phyloP scores from a whole-genome alignment of 2,329 filamentous ascomycete genomes.

The Ilyonectria robusta region DNA sequence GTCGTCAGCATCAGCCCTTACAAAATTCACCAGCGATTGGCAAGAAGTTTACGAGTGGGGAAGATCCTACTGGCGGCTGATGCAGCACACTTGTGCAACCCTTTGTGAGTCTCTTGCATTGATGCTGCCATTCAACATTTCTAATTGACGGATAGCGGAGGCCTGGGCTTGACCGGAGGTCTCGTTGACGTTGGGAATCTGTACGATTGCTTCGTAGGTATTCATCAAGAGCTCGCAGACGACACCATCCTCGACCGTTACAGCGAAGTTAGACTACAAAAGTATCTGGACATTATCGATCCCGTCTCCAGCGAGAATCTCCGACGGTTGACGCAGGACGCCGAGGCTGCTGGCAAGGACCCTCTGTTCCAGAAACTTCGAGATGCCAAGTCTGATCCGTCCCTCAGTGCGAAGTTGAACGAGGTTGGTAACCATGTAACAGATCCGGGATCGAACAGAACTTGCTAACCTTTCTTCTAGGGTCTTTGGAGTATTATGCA shows the following conservation, averaged over 20 bases:
- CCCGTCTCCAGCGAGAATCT: background rate
- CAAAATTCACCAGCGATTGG: conserved; percentile 7
- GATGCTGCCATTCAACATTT: background rate
- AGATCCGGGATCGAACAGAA: too few species aligned
- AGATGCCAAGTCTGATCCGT: too few species aligned
- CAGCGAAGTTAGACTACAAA: background rate
- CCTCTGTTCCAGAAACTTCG: too few species aligned
- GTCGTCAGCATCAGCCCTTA: conserved; percentile 5
- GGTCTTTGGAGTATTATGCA: too few species aligned
- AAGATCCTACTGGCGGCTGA: conserved; percentile 1
- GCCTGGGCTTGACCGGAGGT: background rate
- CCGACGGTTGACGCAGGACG: background rate
- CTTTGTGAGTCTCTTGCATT: background rate
- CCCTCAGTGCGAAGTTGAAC: too few species aligned
- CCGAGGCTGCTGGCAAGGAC: too few species aligned
- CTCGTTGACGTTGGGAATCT: background rate
- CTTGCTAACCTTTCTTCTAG: too few species aligned
- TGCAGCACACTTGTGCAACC: conserved; percentile 5
- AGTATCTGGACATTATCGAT: conserved; percentile 1
- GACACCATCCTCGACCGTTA: background rate
- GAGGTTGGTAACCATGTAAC: too few species aligned
- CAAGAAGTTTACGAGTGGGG: background rate
- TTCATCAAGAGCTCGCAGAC: background rate
- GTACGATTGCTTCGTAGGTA: background rate
- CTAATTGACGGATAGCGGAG: background rate